Conservation (phyloP, 2,329 filamentous ascomycete genomes). For the Atkinsonella hypoxylon region DNA sequence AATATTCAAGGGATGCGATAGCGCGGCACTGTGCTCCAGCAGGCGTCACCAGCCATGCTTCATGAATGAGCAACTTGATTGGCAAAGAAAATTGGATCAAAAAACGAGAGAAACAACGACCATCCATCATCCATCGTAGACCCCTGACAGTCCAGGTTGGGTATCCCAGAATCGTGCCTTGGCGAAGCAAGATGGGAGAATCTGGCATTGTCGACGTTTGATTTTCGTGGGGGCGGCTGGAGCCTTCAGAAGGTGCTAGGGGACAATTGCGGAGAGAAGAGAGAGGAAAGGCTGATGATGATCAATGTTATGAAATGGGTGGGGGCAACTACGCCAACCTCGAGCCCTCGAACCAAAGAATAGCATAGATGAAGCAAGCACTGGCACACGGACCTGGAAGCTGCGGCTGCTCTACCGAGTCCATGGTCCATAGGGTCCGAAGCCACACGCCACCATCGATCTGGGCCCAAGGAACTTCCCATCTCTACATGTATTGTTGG, state of each 20-base stretch:
- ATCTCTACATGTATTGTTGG: too few species aligned
- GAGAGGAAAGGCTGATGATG: constrained; percentile 1
- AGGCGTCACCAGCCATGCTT: not conserved
- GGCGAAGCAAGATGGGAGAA: not conserved
- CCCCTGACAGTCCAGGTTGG: not conserved
- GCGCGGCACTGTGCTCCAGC: not conserved
- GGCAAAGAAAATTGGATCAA: not conserved
- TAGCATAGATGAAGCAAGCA: too few species aligned
- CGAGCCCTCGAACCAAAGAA: not conserved
- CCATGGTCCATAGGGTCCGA: not conserved
- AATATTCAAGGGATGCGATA: not conserved
- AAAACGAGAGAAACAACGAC: not conserved
- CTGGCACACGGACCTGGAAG: not conserved
- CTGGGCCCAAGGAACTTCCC: not conserved
- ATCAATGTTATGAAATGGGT: not conserved
- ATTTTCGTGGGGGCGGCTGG: not conserved
- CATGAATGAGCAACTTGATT: not conserved
- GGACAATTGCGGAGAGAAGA: constrained; percentile 5
- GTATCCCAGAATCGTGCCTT: not conserved
- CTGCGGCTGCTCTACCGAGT: not conserved
- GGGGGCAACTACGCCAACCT: not conserved
- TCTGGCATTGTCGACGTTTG: not conserved
- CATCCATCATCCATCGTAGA: not conserved
- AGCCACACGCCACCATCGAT: not conserved
- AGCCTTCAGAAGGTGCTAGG: not conserved